These are phyloP conservation scores for Penicillium canescens DNA, from an alignment of 495 filamentous ascomycete genomes.

Conservation along the genomic window DNA sequence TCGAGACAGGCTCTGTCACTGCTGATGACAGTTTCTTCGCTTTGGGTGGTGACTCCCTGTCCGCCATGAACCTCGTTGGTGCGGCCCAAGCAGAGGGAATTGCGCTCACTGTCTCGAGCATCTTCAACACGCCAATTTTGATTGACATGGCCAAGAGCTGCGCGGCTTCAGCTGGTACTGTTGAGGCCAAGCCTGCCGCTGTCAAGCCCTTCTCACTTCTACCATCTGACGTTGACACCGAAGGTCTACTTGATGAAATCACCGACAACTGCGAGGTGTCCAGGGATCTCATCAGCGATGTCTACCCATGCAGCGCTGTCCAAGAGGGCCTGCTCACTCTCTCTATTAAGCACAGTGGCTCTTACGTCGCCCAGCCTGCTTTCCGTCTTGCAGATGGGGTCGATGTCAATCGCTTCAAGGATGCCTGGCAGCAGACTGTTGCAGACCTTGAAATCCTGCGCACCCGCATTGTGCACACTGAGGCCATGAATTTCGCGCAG, in stretches of 20 bases:
- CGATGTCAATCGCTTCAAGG: slow-evolving; percentile 49
- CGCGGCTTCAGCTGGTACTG: not conserved
- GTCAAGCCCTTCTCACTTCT: slow-evolving; percentile 50
- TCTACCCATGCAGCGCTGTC: slow-evolving; percentile 69
- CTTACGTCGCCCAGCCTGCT: slow-evolving; percentile 53
- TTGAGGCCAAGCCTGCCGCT: slow-evolving; percentile 7
- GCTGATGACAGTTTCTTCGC: slow-evolving; percentile 53
- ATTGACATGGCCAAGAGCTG: slow-evolving; percentile 48
- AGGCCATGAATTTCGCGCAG: slow-evolving; percentile 49
- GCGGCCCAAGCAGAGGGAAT: slow-evolving; percentile 45
- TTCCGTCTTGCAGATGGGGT: slow-evolving; percentile 45
- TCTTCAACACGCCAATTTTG: slow-evolving; percentile 49
- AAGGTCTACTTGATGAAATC: slow-evolving; percentile 45
- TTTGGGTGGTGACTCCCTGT: slow-evolving; percentile 56
- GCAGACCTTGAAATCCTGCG: slow-evolving; percentile 52
- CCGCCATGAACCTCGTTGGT: slow-evolving; percentile 56
- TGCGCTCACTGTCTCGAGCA: slow-evolving; percentile 47
- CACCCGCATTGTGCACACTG: slow-evolving; percentile 55
- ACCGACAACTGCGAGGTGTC: slow-evolving; percentile 42
- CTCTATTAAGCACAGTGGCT: slow-evolving; percentile 52
- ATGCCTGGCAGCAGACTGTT: slow-evolving; percentile 53
- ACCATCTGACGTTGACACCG: slow-evolving; percentile 17
- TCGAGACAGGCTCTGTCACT: slow-evolving; percentile 40
- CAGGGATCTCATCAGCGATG: slow-evolving; percentile 45
- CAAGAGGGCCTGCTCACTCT: slow-evolving; percentile 70